Evolutionary conservation across 2,329 filamentous ascomycete species (phyloP), one percentile per base, ranked within the genome.

Genomic region (Epichloe scottii): DNA sequence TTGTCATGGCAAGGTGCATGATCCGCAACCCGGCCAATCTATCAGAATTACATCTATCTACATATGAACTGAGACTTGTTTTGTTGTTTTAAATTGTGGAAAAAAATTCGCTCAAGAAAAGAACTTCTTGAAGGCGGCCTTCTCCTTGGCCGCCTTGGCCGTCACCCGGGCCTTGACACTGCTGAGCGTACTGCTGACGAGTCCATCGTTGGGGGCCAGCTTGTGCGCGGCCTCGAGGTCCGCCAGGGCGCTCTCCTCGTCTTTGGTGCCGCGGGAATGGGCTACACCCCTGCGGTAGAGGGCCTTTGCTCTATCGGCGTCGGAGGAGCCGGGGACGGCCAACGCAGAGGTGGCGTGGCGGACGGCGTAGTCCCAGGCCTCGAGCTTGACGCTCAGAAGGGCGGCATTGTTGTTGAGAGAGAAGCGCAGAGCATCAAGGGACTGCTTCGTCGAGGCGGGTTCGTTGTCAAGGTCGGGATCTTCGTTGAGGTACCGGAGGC

Each of bases 61-160:
- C 15, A 30, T 23, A 17, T 35, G 11, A 33, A 6, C 43, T 14
- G 4, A 14, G n/a, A 12, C 10, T 33, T 4, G 3, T 19, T 19
- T n/a, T 43, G 14, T n/a, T 11, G 10, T 30, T 30, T 30, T 30
- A 11, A 0, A 30, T 30, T 30, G 10, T 11, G 4, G 0, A 11
- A 30, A 10, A 30, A 30, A 11, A 30, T 10, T 30, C 34, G 34
- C 44, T 54, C 50, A 82, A 40, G 73, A 67, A 65, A 97, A 97
- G 70, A 94, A 93, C 73, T 95, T 97, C 73, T 85, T 87, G 66
- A 91, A 95, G 5, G 84, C 85, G 59, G 87, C 88, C 79, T 90
- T 94, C 75, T 96, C 88, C 79, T 90, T 95, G 66, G 86, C 85
- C 55, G 81, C 77, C 55, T 85, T 78, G 52, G 84, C 86, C 11